Conservation (phyloP, 164 flowering plant genomes). For the Vitis labrusca region DNA sequence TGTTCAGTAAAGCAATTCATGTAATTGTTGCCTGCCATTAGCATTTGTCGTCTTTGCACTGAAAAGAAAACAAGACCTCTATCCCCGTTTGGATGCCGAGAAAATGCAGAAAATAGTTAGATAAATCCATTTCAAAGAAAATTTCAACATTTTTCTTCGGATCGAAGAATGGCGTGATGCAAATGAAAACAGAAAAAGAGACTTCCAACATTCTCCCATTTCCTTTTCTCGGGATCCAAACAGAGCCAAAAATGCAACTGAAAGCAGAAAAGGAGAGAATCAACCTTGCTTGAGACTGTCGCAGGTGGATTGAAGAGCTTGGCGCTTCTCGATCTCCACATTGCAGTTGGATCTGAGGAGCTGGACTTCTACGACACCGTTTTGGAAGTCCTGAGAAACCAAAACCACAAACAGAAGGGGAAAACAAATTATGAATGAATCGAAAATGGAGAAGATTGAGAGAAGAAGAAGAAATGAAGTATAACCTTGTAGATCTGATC, state of each 20-base stretch:
- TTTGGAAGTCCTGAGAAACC: constrained; percentile 38
- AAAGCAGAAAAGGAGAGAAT: neutral
- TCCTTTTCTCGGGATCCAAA: neutral
- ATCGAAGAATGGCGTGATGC: too few species aligned
- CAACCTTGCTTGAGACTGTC: constrained; percentile 42
- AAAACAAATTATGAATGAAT: neutral
- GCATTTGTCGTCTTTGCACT: too few species aligned
- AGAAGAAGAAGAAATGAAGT: neutral
- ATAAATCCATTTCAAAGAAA: too few species aligned
- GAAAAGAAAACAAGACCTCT: too few species aligned
- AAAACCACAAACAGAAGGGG: neutral
- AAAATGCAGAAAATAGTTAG: too few species aligned
- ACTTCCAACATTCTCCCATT: too few species aligned
- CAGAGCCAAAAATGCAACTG: neutral
- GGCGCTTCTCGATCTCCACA: constrained; percentile 37
- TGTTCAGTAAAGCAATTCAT: too few species aligned
- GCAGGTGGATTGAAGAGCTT: constrained; percentile 48
- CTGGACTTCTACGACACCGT: constrained; percentile 36
- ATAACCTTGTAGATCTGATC: constrained; percentile 46
- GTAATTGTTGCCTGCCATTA: too few species aligned
- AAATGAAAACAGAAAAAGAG: neutral
- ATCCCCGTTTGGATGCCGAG: too few species aligned
- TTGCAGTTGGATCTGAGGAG: constrained; percentile 31
- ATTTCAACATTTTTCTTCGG: too few species aligned
- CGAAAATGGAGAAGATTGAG: neutral